phyloP scores from a whole-genome alignment of 2,329 filamentous ascomycete genomes.

The Diaporthe aspalathi region DNA sequence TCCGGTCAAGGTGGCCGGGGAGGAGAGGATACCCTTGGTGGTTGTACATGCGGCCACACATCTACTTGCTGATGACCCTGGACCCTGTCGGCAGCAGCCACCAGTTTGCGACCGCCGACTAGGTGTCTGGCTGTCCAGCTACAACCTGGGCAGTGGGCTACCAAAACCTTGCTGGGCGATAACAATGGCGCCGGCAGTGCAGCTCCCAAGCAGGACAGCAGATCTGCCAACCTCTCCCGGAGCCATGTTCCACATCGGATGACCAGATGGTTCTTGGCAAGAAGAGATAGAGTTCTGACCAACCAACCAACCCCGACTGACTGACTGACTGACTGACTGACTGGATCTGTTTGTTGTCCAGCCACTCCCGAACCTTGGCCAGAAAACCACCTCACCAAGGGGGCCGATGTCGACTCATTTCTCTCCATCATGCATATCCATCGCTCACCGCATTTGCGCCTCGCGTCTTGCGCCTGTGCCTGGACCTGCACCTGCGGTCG shows the following conservation, averaged over 20 bases:
- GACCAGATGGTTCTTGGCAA: slow-evolving; percentile 12
- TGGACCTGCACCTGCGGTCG: neutral
- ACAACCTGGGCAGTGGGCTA: too few species aligned
- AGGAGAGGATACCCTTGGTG: neutral
- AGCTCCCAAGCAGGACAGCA: neutral
- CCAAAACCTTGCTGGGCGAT: slow-evolving; percentile 1
- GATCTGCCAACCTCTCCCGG: neutral
- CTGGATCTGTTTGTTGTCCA: neutral
- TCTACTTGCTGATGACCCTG: neutral
- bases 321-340: too few species aligned
- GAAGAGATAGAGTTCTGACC: slow-evolving; percentile 28
- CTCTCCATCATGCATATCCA: neutral
- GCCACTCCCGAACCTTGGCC: slow-evolving; percentile 3
- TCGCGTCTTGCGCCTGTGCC: neutral
- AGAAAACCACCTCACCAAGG: neutral
- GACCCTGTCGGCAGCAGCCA: neutral
- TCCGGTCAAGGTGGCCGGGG: neutral
- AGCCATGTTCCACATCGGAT: slow-evolving; percentile 20
- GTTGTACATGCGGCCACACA: neutral
- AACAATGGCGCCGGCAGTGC: slow-evolving; percentile 12
- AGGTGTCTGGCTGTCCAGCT: too few species aligned
- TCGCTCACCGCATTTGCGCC: slow-evolving; percentile 13
- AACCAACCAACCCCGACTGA: too few species aligned
- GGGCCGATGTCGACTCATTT: neutral
- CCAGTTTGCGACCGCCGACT: too few species aligned